Evolutionary conservation across 371 early-diverging fungal genomes (phyloP).

Genomic region (Funneliformis caledonium): DNA sequence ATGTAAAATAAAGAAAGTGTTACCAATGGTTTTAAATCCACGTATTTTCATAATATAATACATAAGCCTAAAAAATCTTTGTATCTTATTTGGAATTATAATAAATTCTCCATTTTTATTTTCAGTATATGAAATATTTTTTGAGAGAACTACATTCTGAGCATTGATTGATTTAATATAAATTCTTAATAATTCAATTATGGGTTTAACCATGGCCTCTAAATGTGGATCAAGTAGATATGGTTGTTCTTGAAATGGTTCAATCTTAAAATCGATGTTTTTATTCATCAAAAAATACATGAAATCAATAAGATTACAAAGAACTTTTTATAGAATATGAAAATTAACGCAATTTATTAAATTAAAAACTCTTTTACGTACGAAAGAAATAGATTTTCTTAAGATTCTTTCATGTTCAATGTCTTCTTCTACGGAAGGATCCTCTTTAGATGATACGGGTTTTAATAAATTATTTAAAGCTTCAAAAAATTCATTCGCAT

Average conservation of each 20-base stretch:
- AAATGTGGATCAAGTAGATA: constrained; percentile 86
- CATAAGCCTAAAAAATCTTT: constrained; percentile 60
- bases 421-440: constrained; percentile 1
- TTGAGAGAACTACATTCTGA: constrained; percentile 19
- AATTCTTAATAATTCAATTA: constrained; percentile 64
- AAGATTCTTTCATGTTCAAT: constrained; percentile 24
- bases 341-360: neutral
- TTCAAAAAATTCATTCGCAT: constrained; percentile 31
- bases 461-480: constrained; percentile 2
- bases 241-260: constrained; percentile 86
- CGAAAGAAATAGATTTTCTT: constrained; percentile 20
- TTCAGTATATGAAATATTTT: neutral
- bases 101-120: neutral
- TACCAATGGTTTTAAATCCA: constrained; percentile 85
- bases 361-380: neutral
- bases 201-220: constrained; percentile 70
- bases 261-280: constrained; percentile 54
- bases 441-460: neutral
- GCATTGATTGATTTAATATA: constrained; percentile 50
- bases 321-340: neutral
- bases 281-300: neutral
- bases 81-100: constrained; percentile 40
- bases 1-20: neutral
- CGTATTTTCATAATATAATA: constrained; percentile 83
- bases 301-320: neutral